Conservation (phyloP, 2,329 filamentous ascomycete genomes). For the Pseudogymnoascus sp. region DNA sequence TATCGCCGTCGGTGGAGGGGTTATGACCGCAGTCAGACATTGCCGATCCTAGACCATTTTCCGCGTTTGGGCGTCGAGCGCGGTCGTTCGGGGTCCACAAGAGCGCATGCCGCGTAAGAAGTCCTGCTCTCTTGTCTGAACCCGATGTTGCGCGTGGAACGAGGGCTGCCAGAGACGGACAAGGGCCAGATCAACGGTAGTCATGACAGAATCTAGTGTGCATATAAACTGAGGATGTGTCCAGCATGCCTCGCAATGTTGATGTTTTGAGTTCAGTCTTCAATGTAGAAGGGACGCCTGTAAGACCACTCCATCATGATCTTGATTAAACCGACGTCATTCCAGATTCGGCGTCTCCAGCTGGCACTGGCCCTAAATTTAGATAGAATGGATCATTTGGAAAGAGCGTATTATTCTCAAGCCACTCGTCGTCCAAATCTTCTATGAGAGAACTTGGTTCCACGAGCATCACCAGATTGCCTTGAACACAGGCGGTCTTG, state of each 20-base stretch:
- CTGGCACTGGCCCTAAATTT: neutral
- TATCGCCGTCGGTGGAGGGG: neutral
- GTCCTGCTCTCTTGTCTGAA: neutral
- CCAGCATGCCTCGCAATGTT: neutral
- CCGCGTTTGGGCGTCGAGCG: neutral
- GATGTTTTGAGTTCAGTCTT: neutral
- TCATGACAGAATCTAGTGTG: neutral
- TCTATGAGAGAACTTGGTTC: constrained; percentile 10
- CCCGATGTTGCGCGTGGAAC: neutral
- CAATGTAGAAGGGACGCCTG: neutral
- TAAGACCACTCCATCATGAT: too few species aligned
- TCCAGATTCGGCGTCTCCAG: neutral
- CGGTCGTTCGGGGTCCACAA: neutral
- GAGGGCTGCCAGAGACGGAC: neutral
- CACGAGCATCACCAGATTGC: neutral
- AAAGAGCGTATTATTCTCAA: constrained; percentile 1
- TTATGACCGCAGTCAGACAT: neutral
- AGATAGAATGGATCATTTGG: constrained; percentile 4
- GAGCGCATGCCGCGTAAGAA: neutral
- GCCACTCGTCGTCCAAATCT: constrained; percentile 1
- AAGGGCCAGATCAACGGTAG: neutral
- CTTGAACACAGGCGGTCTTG: constrained; percentile 15
- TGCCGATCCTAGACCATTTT: neutral
- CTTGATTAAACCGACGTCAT: neutral
- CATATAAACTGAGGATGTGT: neutral